A percentile compares a stretch with the other conserved stretches of the same genome.
Conservation (phyloP, 1,284 basidiomycete genomes). For the Lignosus rhinocerotis region DNA sequence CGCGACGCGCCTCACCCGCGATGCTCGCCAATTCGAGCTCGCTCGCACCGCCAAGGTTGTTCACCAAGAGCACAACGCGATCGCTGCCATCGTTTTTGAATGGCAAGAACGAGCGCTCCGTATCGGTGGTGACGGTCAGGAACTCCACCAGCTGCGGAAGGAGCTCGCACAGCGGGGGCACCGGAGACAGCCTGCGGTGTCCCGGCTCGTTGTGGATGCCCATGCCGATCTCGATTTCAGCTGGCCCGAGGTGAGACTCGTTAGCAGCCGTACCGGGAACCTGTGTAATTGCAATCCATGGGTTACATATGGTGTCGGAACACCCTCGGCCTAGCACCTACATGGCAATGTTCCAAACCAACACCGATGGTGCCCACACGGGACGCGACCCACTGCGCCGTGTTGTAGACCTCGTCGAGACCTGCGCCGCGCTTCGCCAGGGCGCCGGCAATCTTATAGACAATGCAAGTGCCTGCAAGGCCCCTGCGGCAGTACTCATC, state of each 20-base stretch:
- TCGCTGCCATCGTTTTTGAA: slow-evolving; percentile 65
- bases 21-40: slow-evolving; percentile 84
- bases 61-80: slow-evolving; percentile 68
- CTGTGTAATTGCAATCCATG: slow-evolving; percentile 35
- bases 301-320: not conserved
- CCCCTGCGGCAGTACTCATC: slow-evolving; percentile 54
- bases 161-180: slow-evolving; percentile 70
- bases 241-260: slow-evolving; percentile 56
- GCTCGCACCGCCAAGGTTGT: slow-evolving; percentile 84
- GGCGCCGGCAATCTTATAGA: slow-evolving; percentile 91
- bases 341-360: slow-evolving; percentile 92
- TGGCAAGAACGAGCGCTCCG: slow-evolving; percentile 83
- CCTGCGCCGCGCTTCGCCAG: slow-evolving; percentile 71
- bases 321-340: slow-evolving; percentile 35
- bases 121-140: slow-evolving; percentile 74
- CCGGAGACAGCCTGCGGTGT: slow-evolving; percentile 66
- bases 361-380: slow-evolving; percentile 83
- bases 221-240: slow-evolving; percentile 86
- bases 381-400: slow-evolving; percentile 70
- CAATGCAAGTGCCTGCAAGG: slow-evolving; percentile 85
- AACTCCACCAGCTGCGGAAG: slow-evolving; percentile 72
- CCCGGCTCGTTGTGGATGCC: slow-evolving; percentile 95
- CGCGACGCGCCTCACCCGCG: slow-evolving; percentile 58
- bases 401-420: slow-evolving; percentile 72
- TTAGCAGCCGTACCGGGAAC: slow-evolving; percentile 77